Evolutionary conservation across 2,329 filamentous ascomycete genomes (phyloP), one percentile per base, ranked within the genome.

Genomic region (Sclerotinia nivalis): DNA sequence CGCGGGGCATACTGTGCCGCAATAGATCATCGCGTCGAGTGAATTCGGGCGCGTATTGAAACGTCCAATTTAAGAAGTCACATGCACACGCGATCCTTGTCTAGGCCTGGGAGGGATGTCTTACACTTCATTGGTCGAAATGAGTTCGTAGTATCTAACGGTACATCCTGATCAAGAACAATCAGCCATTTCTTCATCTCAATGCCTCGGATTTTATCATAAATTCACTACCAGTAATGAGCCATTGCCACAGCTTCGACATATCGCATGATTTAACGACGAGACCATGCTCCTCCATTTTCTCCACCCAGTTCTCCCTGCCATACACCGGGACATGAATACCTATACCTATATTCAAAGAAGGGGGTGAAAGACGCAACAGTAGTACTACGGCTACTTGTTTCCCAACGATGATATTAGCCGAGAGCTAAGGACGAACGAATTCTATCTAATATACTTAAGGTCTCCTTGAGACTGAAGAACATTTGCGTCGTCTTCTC

Each of bases 21-120:
- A 47, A n/a, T 22, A 58, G 34, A 20, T n/a, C 50, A 20, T 22
- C 45, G 28, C 59, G 45, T 28, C 18, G 25, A 45, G 37, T 37
- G 13, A 20, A 20, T 43, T 59, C 22, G n/a, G 15, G 55, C 56
- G 56, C 56, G 34, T 25, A 2, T 40, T 43, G n/a, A 43, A 40
- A 59, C 13, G n/a, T 59, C 15, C 28, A 9, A 28, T 28, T 18
- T 28, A 20, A 28, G n/a, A 28, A 28, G 37, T 60, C 37, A 60
- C 56, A 60, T 60, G 56, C n/a, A 60, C 7, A 37, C 31, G 45
- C 31, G 22, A 62, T 62, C 45, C 31, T 37, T 50, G 28, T 62
- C 43, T 28, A 9, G 28, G 9, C 20, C 28, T 9, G 40, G 37
- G n/a, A 28, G 22, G 37, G 1, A 4, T 10, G 12, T 37, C 22